A percentile compares a stretch with the other conserved stretches of the same genome.
Evolutionary conservation across 139 green algal genomes (phyloP).

Genomic region (Volvox africanus): DNA sequence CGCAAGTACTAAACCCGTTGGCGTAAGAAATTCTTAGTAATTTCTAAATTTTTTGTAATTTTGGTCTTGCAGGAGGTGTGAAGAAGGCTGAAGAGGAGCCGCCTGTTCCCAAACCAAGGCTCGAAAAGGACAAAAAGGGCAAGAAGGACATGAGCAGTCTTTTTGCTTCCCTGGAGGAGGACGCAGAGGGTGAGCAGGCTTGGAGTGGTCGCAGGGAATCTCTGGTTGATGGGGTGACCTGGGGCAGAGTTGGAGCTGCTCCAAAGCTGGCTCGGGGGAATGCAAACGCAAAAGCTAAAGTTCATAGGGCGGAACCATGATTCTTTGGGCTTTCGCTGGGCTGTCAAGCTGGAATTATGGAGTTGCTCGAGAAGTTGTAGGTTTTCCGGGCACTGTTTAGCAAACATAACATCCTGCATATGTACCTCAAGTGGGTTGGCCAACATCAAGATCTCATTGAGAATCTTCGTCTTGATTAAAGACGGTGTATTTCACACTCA

Average conservation of each 20-base stretch:
- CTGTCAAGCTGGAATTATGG: no score
- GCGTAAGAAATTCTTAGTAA: no score
- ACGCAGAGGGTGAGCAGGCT: conserved; percentile 16
- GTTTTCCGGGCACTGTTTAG: no score
- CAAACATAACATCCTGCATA: no score
- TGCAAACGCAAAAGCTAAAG: neutral
- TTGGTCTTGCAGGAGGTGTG: neutral
- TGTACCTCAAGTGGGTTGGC: no score
- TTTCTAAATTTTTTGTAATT: no score
- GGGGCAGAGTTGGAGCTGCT: conserved; percentile 34
- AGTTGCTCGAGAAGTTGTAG: no score
- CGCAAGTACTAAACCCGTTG: no score
- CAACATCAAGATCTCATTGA: no score
- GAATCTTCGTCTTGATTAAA: no score
- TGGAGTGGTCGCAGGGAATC: neutral
- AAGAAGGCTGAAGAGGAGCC: conserved; percentile 52
- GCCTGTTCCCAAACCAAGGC: conserved; percentile 45
- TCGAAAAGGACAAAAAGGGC: conserved; percentile 52
- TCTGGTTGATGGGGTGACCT: neutral
- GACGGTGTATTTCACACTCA: no score
- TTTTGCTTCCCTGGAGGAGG: conserved; percentile 53
- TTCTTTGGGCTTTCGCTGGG: no score
- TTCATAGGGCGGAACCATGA: neutral
- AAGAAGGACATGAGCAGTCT: conserved; percentile 60
- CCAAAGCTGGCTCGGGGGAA: neutral